A percentile compares a stretch with the other conserved stretches of the same genome.
These are phyloP conservation scores for Plantago coronopus DNA, from an alignment of 305 asterid species.

Conservation along the genomic window DNA sequence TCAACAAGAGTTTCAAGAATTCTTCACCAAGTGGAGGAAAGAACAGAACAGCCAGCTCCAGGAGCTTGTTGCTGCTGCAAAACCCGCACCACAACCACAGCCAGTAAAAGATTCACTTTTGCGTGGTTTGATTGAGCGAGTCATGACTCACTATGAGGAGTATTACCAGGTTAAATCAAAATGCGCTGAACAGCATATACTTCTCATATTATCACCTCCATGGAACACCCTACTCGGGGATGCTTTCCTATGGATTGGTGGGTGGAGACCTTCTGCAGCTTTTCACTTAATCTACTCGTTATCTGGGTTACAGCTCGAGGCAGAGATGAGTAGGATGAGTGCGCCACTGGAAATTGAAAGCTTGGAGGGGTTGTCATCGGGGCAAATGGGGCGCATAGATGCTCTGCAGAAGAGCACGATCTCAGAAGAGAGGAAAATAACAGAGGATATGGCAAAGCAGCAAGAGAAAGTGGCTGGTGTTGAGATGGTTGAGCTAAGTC, in stretches of 20 bases:
- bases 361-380: slow-evolving; percentile 18
- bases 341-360: background rate
- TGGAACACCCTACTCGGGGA: slow-evolving; percentile 18
- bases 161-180: slow-evolving; percentile 24
- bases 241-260: slow-evolving; percentile 11
- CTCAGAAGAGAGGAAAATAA: slow-evolving; percentile 22
- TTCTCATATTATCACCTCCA: slow-evolving; percentile 22
- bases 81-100: background rate
- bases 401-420: slow-evolving; percentile 22
- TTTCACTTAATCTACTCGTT: slow-evolving; percentile 34
- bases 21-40: slow-evolving; percentile 22
- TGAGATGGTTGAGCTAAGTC: slow-evolving; percentile 34
- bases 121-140: slow-evolving; percentile 6
- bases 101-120: slow-evolving; percentile 1
- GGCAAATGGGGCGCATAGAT: slow-evolving; percentile 15
- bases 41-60: slow-evolving; percentile 26
- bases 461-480: slow-evolving; percentile 27
- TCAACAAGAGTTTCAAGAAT: slow-evolving; percentile 15
- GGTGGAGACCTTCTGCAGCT: slow-evolving; percentile 27
- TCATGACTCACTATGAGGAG: slow-evolving; percentile 21
- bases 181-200: slow-evolving; percentile 11
- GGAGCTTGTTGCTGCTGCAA: slow-evolving; percentile 18
- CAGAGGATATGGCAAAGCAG: slow-evolving; percentile 30
- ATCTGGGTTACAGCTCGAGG: slow-evolving; percentile 27
- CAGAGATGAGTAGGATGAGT: background rate